Evolutionary conservation across 2,329 filamentous ascomycete genomes (phyloP), one percentile per base, ranked within the genome.

Genomic region (Microcyclospora pomicola): DNA sequence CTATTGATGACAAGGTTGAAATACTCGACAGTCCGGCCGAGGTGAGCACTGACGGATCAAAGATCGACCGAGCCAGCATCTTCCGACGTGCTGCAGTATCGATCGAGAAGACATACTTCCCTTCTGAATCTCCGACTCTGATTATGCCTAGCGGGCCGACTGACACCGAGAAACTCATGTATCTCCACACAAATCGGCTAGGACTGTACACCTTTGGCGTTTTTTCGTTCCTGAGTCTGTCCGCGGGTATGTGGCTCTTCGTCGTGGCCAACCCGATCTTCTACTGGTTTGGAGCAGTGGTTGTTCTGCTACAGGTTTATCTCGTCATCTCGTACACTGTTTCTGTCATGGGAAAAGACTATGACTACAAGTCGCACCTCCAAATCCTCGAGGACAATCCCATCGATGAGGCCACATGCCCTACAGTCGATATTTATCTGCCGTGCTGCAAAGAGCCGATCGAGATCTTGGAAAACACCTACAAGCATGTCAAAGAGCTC

Each of bases 231-330:
- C 47, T 64, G 9, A 55, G 53, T 10, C 51, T 65, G n/a, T 60
- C 58, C 5, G 61, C 55, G 4, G 62, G 62, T 31, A 63, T 63
- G 60, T 64, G 62, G 61, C 50, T 64, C 4, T 64, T 64, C 38
- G 53, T 58, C 27, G 46, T 61, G 9, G 58, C 58, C 34, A 36
- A 36, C 24, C 11, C 24, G 10, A 28, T 27, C 10, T 63, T 61
- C 35, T 49, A 54, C 37, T 63, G 58, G 56, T 64, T 62, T 41
- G 59, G 57, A 27, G 50, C 56, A 15, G 60, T 63, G 16, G 59
- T 60, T 11, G 52, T 52, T 38, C 52, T 60, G 33, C 54, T 63
- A 40, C 59, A 63, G 47, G 45, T 64, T 38, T 64, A 64, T 43
- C 51, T 65, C 30, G 38, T 62, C 40, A 59, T 63, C 40, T 63